These are phyloP conservation scores for Papiliotrema flavescens DNA, from an alignment of 1,284 basidiomycete genomes.

Conservation along the genomic window DNA sequence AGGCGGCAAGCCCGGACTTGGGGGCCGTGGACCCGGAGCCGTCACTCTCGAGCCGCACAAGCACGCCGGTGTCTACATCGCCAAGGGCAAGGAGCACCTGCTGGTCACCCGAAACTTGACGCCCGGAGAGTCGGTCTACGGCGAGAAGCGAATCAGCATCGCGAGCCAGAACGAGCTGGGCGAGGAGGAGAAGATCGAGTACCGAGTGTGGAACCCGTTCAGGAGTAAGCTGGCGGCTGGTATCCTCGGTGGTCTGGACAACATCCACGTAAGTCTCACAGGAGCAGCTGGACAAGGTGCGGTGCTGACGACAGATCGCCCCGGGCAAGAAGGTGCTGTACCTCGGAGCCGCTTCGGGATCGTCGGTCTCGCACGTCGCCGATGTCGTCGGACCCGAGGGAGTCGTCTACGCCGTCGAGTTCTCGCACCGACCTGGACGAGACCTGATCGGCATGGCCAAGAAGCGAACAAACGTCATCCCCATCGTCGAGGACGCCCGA, in stretches of 20 bases:
- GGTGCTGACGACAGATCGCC: constrained; percentile 56
- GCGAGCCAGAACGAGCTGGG: constrained; percentile 62
- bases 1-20: constrained; percentile 53
- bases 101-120: constrained; percentile 97
- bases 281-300: not conserved
- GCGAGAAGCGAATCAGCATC: constrained; percentile 91
- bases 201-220: constrained; percentile 99
- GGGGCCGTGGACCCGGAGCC: constrained; percentile 68
- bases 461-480: constrained; percentile 98
- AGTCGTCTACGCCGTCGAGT: constrained; percentile 97
- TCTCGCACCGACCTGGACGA: constrained; percentile 92
- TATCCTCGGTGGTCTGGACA: constrained; percentile 90
- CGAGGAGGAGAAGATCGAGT: constrained; percentile 83
- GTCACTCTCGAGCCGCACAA: constrained; percentile 93
- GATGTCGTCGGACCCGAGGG: constrained; percentile 98
- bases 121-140: constrained; percentile 96
- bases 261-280: constrained; percentile 62
- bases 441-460: constrained; percentile 99
- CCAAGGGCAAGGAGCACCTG: constrained; percentile 88
- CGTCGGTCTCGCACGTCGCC: constrained; percentile 96
- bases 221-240: constrained; percentile 95
- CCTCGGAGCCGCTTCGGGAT: constrained; percentile 90
- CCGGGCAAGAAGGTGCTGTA: constrained; percentile 97
- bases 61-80: constrained; percentile 90
- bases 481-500: constrained; percentile 96